A percentile compares a stretch with the other conserved stretches of the same genome.
Evolutionary conservation across 805 yeast species (phyloP).

Genomic region (Vanderwaltozyma verrucispora): DNA sequence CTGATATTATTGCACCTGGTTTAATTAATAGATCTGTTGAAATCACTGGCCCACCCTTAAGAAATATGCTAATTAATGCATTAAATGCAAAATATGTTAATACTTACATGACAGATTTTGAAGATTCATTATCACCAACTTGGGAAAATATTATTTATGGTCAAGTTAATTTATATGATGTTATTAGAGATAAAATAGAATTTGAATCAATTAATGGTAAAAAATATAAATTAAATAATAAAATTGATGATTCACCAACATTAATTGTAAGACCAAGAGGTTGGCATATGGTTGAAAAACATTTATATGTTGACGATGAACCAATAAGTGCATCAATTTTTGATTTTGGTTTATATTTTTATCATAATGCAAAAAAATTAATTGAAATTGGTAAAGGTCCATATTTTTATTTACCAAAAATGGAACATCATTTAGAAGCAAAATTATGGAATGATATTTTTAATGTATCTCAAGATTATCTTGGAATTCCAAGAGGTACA

Average conservation of each 20-base stretch:
- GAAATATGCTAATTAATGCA: conserved; percentile 77
- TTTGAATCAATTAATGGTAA: conserved; percentile 33
- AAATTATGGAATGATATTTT: conserved; percentile 76
- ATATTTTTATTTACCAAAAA: conserved; percentile 72
- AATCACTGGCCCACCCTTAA: conserved; percentile 79
- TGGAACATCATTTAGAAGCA: conserved; percentile 81
- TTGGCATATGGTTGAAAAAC: conserved; percentile 75
- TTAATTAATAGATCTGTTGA: conserved; percentile 66
- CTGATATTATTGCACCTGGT: conserved; percentile 54
- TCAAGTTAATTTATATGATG: conserved; percentile 70
- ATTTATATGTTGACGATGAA: conserved; percentile 59
- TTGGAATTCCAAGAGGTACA: conserved; percentile 62
- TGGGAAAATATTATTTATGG: conserved; percentile 75
- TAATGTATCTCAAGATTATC: conserved; percentile 62
- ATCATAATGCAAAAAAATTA: conserved; percentile 57
- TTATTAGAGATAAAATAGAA: conserved; percentile 56
- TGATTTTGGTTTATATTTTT: conserved; percentile 72
- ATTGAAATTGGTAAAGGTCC: conserved; percentile 65
- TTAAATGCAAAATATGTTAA: conserved; percentile 62
- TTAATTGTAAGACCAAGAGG: conserved; percentile 82
- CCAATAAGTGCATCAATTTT: conserved; percentile 69
- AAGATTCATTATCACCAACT: conserved; percentile 77
- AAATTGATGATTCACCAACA: conserved; percentile 41
- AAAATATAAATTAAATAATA: conserved; percentile 43
- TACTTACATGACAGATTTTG: conserved; percentile 81